Conservation (phyloP, 495 filamentous ascomycete species). For the Aspergillus ellipticus region DNA sequence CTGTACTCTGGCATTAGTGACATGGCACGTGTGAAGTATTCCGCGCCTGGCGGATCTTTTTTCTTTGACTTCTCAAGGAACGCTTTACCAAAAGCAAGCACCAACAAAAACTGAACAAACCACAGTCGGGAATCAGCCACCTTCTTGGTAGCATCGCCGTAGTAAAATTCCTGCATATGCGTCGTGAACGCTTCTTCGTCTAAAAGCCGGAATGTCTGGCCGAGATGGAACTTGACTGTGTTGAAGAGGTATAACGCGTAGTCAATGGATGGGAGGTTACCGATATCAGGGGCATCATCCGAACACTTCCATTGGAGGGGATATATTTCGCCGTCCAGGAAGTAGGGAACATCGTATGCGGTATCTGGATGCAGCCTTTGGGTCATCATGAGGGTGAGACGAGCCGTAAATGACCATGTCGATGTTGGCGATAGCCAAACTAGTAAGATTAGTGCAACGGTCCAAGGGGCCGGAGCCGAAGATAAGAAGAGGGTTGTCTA, state of each 20-base stretch:
- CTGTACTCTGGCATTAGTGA: constrained; percentile 31
- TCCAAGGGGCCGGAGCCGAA: neutral
- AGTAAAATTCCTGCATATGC: constrained; percentile 30
- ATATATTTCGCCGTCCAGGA: constrained; percentile 30
- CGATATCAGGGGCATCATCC: constrained; percentile 22
- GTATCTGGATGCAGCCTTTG: constrained; percentile 17
- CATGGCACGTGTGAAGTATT: constrained; percentile 35
- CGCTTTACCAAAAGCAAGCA: constrained; percentile 36
- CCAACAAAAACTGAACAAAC: constrained; percentile 36
- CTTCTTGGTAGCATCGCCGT: constrained; percentile 13
- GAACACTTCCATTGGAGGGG: constrained; percentile 26
- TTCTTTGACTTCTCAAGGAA: constrained; percentile 27
- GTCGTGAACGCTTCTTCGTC: constrained; percentile 29
- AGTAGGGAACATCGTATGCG: constrained; percentile 10
- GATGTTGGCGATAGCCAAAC: constrained; percentile 31
- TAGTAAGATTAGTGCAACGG: too few relatives aligned
- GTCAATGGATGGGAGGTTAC: constrained; percentile 30
- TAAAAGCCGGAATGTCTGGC: constrained; percentile 31
- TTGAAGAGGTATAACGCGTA: constrained; percentile 34
- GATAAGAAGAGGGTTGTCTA: neutral
- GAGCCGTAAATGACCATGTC: constrained; percentile 28
- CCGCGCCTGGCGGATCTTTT: constrained; percentile 29
- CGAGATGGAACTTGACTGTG: constrained; percentile 34
- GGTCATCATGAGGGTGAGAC: constrained; percentile 28
- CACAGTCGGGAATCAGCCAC: constrained; percentile 25